Conservation (phyloP, 805 yeast genomes). For the Zygosaccharomyces bailii region DNA sequence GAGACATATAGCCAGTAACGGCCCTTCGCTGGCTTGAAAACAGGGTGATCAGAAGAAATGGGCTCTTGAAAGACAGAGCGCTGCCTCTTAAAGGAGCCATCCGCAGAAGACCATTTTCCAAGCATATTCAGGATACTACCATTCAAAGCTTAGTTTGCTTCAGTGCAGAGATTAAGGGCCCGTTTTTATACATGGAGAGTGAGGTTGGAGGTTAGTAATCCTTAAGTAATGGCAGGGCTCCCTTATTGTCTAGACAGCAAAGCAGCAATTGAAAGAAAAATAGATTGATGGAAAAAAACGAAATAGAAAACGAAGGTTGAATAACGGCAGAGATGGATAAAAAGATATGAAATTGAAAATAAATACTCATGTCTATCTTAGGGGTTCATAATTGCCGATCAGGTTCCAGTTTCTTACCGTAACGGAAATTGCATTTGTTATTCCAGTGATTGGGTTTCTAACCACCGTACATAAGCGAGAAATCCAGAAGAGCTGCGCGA, state of each 20-base stretch:
- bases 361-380: too few species aligned
- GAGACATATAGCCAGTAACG: slow-evolving; percentile 88
- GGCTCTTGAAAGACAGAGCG: slow-evolving; percentile 59
- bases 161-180: background rate
- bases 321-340: too few species aligned
- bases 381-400: too few species aligned
- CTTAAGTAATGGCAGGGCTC: background rate
- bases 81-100: slow-evolving; percentile 56
- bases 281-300: background rate
- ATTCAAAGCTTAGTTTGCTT: background rate
- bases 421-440: too few species aligned
- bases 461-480: too few species aligned
- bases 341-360: too few species aligned
- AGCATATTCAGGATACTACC: slow-evolving; percentile 20
- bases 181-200: background rate
- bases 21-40: slow-evolving; percentile 67
- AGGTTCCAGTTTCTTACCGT: too few species aligned
- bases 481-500: too few species aligned
- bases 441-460: too few species aligned
- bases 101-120: slow-evolving; percentile 33
- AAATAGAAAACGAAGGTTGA: too few species aligned
- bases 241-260: background rate
- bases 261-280: background rate
- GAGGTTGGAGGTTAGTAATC: background rate
- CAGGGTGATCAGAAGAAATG: slow-evolving; percentile 58